phyloP scores from a whole-genome alignment of 108 stramenopile genomes.

The Licmophora abbreviata region DNA sequence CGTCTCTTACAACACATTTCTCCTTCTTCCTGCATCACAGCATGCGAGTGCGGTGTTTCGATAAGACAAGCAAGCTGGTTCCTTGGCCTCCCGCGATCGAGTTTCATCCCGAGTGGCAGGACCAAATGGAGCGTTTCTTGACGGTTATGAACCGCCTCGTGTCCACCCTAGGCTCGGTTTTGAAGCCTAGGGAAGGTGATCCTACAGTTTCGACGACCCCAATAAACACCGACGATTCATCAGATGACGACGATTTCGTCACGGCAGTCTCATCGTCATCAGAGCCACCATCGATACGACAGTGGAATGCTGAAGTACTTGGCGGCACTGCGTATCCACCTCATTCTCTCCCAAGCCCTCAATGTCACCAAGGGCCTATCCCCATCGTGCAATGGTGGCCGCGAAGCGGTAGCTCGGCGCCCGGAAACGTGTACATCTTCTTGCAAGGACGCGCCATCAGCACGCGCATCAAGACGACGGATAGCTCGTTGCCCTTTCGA shows the following conservation, averaged over 20 bases:
- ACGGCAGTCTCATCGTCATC: neutral
- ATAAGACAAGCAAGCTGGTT: neutral
- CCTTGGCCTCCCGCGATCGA: slow-evolving; percentile 4
- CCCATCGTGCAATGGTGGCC: neutral
- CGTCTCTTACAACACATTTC: no score
- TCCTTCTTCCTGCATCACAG: no score
- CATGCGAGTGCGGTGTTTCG: neutral
- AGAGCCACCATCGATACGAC: neutral
- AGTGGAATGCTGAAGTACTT: slow-evolving; percentile 2
- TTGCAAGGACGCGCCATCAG: neutral
- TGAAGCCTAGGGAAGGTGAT: neutral
- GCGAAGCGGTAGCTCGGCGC: neutral
- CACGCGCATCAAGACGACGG: no score
- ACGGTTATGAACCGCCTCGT: slow-evolving; percentile 5
- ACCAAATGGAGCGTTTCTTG: slow-evolving; percentile 6
- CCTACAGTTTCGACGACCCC: neutral
- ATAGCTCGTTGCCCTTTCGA: neutral
- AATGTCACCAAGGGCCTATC: neutral
- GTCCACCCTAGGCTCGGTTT: neutral
- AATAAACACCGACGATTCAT: neutral
- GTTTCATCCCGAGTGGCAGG: slow-evolving; percentile 6
- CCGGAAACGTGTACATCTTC: neutral
- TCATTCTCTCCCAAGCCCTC: neutral
- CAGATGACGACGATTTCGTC: neutral
- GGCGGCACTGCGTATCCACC: neutral